A percentile compares a stretch with the other conserved stretches of the same genome.
These are phyloP conservation scores for Massarina eburnea DNA, from an alignment of 2,329 filamentous ascomycete species.

Conservation along the genomic window DNA sequence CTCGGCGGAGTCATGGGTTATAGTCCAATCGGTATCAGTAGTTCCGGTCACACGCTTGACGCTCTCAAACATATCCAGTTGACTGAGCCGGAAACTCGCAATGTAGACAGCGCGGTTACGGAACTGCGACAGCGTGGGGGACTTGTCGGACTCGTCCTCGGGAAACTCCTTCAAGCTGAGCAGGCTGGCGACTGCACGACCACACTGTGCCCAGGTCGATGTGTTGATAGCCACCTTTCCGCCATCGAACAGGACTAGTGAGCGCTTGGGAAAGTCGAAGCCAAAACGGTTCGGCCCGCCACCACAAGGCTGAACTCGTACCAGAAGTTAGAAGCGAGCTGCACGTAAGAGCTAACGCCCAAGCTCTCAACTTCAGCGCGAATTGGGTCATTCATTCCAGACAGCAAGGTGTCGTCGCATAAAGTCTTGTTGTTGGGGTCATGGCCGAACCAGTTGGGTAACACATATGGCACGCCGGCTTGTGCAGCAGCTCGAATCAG, in stretches of 20 bases:
- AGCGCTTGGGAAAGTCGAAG: slow-evolving; percentile 33
- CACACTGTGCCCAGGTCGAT: slow-evolving; percentile 60
- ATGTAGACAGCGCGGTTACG: slow-evolving; percentile 55
- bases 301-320: slow-evolving; percentile 38
- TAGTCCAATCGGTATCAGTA: slow-evolving; percentile 60
- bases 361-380: slow-evolving; percentile 16
- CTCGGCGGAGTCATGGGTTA: slow-evolving; percentile 47
- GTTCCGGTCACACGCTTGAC: slow-evolving; percentile 59
- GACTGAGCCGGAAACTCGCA: slow-evolving; percentile 59
- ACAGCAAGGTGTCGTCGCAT: background rate
- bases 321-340: slow-evolving; percentile 26
- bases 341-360: slow-evolving; percentile 24
- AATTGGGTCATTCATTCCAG: background rate
- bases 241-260: slow-evolving; percentile 47
- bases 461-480: slow-evolving; percentile 42
- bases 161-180: slow-evolving; percentile 36
- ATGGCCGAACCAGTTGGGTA: slow-evolving; percentile 43
- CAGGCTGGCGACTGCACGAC: slow-evolving; percentile 52
- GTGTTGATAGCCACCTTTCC: slow-evolving; percentile 59
- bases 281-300: slow-evolving; percentile 24
- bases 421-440: slow-evolving; percentile 21
- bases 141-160: slow-evolving; percentile 3
- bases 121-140: slow-evolving; percentile 44
- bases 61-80: slow-evolving; percentile 64
- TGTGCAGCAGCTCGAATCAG: slow-evolving; percentile 40